Evolutionary conservation across 139 green algal genomes (phyloP), one percentile per base, ranked within the genome.

Genomic region (Chlamydomonas sp.): DNA sequence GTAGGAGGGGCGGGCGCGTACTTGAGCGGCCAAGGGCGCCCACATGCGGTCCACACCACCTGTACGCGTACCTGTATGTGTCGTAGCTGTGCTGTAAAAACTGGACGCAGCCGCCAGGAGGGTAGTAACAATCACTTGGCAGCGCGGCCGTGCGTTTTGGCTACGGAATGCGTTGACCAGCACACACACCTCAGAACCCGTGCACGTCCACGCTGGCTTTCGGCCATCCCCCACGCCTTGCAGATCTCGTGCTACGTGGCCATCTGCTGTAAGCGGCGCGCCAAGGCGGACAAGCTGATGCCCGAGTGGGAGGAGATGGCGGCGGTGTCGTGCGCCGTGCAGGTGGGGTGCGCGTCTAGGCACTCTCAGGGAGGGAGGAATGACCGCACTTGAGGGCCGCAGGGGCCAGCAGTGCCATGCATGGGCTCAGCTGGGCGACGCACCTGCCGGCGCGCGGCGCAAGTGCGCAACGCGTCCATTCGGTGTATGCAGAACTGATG

Each of bases 251-350:
- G 83, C 58, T 92, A 92, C 89, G 91, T 95, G 20, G 91, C 88
- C 16, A 91, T 95, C 75, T 91, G 88, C 89, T 90, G 92, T 80
- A 89, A 92, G 73, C 91, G 91, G 14, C 68, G 88, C 57, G 82
- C 85, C 20, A 90, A 89, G 62, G 63, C 78, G 0, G 93, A 90
- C 1, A 93, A 92, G 82, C 4, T 88, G 63, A 91, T 91, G 85
- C 92, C 93, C 6, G 92, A 96, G 80, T 95, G 92, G 94, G 94
- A 96, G 85, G 94, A 96, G 77, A 90, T 94, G 63, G 85, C 85
- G 8, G 90, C 94, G 5, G 87, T 91, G 17, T 68, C 90, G 0
- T 92, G 87, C 71, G 94, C 91, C 1, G 94, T 94, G 5, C 93
- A 95, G 88, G 80, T 90, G n/a, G 15, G 16, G 58, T 9, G 20